These are phyloP conservation scores for Mollisiaceae sp. DNA, from an alignment of 2,329 filamentous ascomycete species.

Conservation along the genomic window DNA sequence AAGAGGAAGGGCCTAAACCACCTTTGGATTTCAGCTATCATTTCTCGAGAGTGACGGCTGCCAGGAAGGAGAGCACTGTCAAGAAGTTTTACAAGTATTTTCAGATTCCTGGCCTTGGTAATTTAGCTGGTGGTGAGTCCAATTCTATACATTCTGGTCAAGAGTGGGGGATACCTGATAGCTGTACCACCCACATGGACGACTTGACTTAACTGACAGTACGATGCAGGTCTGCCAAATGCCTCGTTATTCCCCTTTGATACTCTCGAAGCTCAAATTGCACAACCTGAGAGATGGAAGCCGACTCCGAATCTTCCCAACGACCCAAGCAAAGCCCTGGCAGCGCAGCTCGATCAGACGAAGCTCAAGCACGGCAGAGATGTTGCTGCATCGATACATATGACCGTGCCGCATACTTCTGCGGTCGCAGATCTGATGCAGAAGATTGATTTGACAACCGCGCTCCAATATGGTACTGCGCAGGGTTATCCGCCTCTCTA, in stretches of 20 bases:
- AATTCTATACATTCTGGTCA: slow-evolving; percentile 1
- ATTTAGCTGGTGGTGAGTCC: slow-evolving; percentile 64
- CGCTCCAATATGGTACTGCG: slow-evolving; percentile 86
- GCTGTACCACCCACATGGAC: slow-evolving; percentile 2
- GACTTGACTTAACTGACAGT: slow-evolving; percentile 22
- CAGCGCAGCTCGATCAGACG: slow-evolving; percentile 45
- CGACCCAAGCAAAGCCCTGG: slow-evolving; percentile 42
- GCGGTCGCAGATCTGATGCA: slow-evolving; percentile 61
- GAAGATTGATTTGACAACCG: slow-evolving; percentile 81
- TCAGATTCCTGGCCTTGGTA: slow-evolving; percentile 63
- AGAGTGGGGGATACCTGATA: slow-evolving; percentile 15
- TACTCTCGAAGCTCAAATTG: slow-evolving; percentile 82
- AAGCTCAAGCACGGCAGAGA: slow-evolving; percentile 37
- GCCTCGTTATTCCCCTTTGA: slow-evolving; percentile 87
- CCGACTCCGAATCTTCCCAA: slow-evolving; percentile 68
- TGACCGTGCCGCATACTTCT: slow-evolving; percentile 75
- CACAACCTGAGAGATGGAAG: slow-evolving; percentile 74
- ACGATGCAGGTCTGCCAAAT: slow-evolving; percentile 70
- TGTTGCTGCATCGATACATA: slow-evolving; percentile 48
- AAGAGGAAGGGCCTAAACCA: slow-evolving; percentile 29
- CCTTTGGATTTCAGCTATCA: slow-evolving; percentile 82
- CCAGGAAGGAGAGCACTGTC: slow-evolving; percentile 67
- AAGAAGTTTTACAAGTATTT: slow-evolving; percentile 92
- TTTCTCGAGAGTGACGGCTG: slow-evolving; percentile 71
- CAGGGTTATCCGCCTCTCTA: slow-evolving; percentile 81